Evolutionary conservation across 805 yeast species (phyloP), one percentile per base, ranked within the genome.

Genomic region (Starmerella davenportii): DNA sequence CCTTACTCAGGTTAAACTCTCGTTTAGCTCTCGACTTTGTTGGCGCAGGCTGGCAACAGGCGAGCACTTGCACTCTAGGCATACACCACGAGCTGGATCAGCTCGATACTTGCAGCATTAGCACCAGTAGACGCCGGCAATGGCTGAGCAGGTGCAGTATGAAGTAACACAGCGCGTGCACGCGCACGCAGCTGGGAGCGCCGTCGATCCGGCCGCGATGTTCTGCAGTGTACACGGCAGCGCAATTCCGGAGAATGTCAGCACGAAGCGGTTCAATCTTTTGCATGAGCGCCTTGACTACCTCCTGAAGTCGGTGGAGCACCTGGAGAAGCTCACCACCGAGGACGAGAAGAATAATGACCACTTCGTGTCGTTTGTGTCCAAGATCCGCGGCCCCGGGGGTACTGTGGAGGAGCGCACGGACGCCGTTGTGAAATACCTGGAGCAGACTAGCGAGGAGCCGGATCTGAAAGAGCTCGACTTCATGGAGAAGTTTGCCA

Each of bases 361-460:
- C 32, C 8, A 29, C 32, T 29, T 29, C 32, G 19, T 29, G 5
- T 29, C 32, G 16, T 29, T 29, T 14, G 32, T 29, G 8, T 15
- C 32, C 19, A 9, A 29, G 32, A 17, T 29, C 19, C 32, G 32
- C 19, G 13, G 19, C 16, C 8, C 19, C 13, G 13, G 15, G 16
- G 32, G 9, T 9, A 7, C 32, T n/a, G 19, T 29, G 13, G 19
- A 29, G 19, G 32, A 29, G 19, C 32, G 32, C 32, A 29, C 32
- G 19, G 15, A 29, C 13, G 32, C 49, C 19, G 41, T 61, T 21
- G 47, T 59, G 23, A 42, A 41, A 24, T 50, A 54, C 28, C 40
- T 54, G 13, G 62, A 52, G 38, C 19, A 38, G n/a, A 35, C 44
- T 18, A 42, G 40, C 37, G 49, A 45, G 41, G 49, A 58, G 44